These are phyloP conservation scores for Lipomyces sp. DNA, from an alignment of 805 yeast species.

Conservation along the genomic window DNA sequence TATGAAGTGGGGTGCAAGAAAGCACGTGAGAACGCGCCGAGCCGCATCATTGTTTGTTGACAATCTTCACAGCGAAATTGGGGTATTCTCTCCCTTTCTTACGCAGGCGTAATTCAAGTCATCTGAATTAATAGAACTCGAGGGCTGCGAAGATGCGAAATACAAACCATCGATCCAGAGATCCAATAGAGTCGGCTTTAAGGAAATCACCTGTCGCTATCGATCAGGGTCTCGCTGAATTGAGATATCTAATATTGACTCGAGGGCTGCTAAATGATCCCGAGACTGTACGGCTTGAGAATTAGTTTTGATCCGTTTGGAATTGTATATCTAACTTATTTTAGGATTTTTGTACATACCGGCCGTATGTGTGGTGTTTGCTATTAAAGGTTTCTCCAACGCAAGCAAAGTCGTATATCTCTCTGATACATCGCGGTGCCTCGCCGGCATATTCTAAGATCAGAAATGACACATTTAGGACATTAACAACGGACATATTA, in stretches of 20 bases:
- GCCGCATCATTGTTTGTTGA: too few species aligned
- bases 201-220: neutral
- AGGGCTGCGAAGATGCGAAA: too few species aligned
- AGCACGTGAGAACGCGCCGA: too few species aligned
- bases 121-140: too few species aligned
- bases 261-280: conserved; percentile 13
- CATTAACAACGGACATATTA: conserved; percentile 66
- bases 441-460: conserved; percentile 64
- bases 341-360: conserved; percentile 55
- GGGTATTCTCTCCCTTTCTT: too few species aligned
- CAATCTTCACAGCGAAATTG: too few species aligned
- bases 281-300: neutral
- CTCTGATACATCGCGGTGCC: conserved; percentile 54
- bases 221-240: neutral
- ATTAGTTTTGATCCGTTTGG: conserved; percentile 13
- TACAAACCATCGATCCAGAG: conserved; percentile 18
- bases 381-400: conserved; percentile 61
- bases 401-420: conserved; percentile 53
- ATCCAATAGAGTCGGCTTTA: conserved; percentile 1
- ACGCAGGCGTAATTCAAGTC: too few species aligned
- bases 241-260: conserved; percentile 4
- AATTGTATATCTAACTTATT: neutral
- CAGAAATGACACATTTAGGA: conserved; percentile 79
- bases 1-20: too few species aligned
- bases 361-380: conserved; percentile 79